These are phyloP conservation scores for Phaeosphaeria sp. DNA, from an alignment of 2,329 filamentous ascomycete genomes.

Conservation along the genomic window DNA sequence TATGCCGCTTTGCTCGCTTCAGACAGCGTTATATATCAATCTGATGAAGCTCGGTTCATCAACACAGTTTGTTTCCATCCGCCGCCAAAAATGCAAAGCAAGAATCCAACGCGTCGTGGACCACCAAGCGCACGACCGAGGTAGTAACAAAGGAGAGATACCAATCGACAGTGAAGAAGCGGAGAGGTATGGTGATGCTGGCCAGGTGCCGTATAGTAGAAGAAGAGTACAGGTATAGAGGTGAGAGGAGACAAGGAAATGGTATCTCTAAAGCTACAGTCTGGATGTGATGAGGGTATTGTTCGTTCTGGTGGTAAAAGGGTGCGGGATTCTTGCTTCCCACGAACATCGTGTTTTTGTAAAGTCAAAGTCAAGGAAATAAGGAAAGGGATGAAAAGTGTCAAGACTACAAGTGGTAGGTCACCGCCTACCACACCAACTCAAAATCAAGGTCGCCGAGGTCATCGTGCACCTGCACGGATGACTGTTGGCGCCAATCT, in stretches of 20 bases:
- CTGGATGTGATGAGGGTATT: constrained; percentile 28
- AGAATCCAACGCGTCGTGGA: constrained; percentile 8
- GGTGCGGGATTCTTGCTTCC: constrained; percentile 35
- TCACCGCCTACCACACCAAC: constrained; percentile 88
- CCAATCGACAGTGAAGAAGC: constrained; percentile 34
- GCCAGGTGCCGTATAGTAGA: constrained; percentile 27
- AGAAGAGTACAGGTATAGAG: constrained; percentile 30
- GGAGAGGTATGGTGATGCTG: constrained; percentile 26
- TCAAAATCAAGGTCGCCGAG: constrained; percentile 84
- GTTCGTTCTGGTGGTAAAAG: constrained; percentile 19
- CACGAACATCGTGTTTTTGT: constrained; percentile 21
- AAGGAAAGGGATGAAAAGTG: constrained; percentile 45
- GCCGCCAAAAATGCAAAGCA: constrained; percentile 22
- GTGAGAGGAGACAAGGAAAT: constrained; percentile 41
- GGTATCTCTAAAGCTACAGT: constrained; percentile 51
- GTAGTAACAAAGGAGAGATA: constrained; percentile 45
- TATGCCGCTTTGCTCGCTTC: constrained; percentile 23
- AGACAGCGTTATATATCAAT: constrained; percentile 22
- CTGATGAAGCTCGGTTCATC: constrained; percentile 24
- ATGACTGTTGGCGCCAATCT: constrained; percentile 58
- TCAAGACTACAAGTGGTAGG: constrained; percentile 65
- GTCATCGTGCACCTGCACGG: constrained; percentile 60
- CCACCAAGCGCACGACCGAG: constrained; percentile 17
- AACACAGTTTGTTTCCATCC: constrained; percentile 33
- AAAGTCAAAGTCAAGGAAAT: constrained; percentile 27